Evolutionary conservation across 2,329 filamentous ascomycete species (phyloP).

Genomic region (Beauveria brongniartii): DNA sequence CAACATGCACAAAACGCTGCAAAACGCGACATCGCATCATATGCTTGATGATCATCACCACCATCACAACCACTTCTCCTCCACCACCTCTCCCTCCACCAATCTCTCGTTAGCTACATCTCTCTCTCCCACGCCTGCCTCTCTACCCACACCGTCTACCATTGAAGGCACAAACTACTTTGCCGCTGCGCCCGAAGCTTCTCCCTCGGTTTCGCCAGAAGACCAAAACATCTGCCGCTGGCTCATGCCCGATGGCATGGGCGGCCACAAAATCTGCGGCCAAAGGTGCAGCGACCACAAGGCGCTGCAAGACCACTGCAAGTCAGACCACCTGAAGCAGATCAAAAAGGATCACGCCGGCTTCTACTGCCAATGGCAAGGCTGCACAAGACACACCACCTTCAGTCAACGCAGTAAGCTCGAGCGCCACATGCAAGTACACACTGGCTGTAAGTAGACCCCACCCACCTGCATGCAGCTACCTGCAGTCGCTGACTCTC

Average conservation of each 20-base stretch:
- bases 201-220: conserved; percentile 15
- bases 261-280: conserved; percentile 21
- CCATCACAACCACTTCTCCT: conserved; percentile 15
- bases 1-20: conserved; percentile 5
- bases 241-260: conserved; percentile 17
- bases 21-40: conserved; percentile 1
- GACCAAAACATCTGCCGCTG: conserved; percentile 27
- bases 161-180: conserved; percentile 15
- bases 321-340: conserved; percentile 38
- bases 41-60: conserved; percentile 5
- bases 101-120: conserved; percentile 18
- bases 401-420: conserved; percentile 56
- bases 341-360: conserved; percentile 36
- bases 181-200: conserved; percentile 8
- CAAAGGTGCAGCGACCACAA: conserved; percentile 34
- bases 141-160: conserved; percentile 22
- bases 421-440: conserved; percentile 56
- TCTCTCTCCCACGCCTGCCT: conserved; percentile 19
- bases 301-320: conserved; percentile 48
- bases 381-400: conserved; percentile 43
- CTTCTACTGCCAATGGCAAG: conserved; percentile 48
- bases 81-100: conserved; percentile 17
- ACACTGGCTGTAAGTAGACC: conserved; percentile 51
- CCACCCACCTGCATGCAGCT: background rate
- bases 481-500: conserved; percentile 5